Conservation (phyloP, 257 asterid species). For the Nicotiana undulata region DNA sequence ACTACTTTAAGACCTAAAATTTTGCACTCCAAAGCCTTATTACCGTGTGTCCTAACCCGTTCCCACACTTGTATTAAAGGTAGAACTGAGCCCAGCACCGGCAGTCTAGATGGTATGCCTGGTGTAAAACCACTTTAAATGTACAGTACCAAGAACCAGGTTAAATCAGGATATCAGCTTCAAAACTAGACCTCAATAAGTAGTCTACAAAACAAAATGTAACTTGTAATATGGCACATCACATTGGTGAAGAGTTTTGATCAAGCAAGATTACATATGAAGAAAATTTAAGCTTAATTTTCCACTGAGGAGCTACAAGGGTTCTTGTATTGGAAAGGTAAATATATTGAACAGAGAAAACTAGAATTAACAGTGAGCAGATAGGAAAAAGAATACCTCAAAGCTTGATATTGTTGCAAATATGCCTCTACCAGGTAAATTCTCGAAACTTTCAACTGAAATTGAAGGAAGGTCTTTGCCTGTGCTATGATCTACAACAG, state of each 20-base stretch:
- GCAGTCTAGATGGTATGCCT: background rate
- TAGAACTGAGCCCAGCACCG: background rate
- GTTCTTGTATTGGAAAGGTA: background rate
- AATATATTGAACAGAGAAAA: background rate
- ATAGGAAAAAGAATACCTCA: slow-evolving; percentile 45
- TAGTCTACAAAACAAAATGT: background rate
- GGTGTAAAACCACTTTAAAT: background rate
- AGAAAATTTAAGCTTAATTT: background rate
- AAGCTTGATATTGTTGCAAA: slow-evolving; percentile 72
- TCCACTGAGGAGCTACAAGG: background rate
- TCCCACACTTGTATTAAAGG: background rate
- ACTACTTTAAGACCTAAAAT: background rate
- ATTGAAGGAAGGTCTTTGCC: slow-evolving; percentile 94
- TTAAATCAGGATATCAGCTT: background rate
- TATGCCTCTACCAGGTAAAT: slow-evolving; percentile 94
- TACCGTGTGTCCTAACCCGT: background rate
- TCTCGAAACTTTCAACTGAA: slow-evolving; percentile 84
- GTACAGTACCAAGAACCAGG: background rate
- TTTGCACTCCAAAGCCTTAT: background rate
- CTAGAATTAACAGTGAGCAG: background rate
- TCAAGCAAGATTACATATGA: background rate
- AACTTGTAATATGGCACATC: background rate
- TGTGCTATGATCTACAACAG: slow-evolving; percentile 85
- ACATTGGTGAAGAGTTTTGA: background rate
- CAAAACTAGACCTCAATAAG: background rate